Base-by-base conservation (phyloP, 805 yeast genomes). In the Schwanniomyces vanrijiae region DNA sequence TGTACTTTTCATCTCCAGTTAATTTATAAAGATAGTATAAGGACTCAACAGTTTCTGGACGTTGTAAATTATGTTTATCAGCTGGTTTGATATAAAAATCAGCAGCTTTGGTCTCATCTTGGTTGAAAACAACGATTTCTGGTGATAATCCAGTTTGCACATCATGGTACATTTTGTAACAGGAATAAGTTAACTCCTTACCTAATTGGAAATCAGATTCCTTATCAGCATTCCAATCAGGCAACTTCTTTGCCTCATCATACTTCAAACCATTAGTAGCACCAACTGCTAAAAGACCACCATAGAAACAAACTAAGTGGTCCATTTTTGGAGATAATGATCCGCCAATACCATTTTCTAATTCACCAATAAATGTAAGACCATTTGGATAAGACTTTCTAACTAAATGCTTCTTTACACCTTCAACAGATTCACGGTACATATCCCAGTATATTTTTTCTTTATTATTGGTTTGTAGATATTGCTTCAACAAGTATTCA, bases 41-140 rank as follows among this genome's bases (percentile, higher is more conserved):
- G 1, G 95, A 84, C 67, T 91, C 97, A 1, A 90, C 96, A 2
- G 97, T 89, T 65, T 91, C 97, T 1, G 97, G 97, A 55, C 97
- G 77, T 69, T 90, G 97, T 51, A 91, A 71, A 64, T 90, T 90
- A 65, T 91, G 97, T 43, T 75, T 78, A 64, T 91, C 97, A 13
- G 68, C 62, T 6, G 82, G 83, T 61, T 87, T 87, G 58, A 89
- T 83, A 48, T 54, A 62, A 64, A 89, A 87, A 62, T 88, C 96
- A 4, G 65, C 55, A 0, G 71, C 59, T 9, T 60, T 65, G 10
- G 56, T 59, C 2, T 64, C 60, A 50, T 81, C 81, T 8, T 76
- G 69, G 65, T 89, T 89, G 76, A 92, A 92, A 1, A 86, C 86
- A 7, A 81, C 97, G 62, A 88, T 89, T 63, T 90, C 97, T 0